These are phyloP conservation scores for Eutrema japonicum DNA, from an alignment of 345 rosid genomes.

Conservation along the genomic window DNA sequence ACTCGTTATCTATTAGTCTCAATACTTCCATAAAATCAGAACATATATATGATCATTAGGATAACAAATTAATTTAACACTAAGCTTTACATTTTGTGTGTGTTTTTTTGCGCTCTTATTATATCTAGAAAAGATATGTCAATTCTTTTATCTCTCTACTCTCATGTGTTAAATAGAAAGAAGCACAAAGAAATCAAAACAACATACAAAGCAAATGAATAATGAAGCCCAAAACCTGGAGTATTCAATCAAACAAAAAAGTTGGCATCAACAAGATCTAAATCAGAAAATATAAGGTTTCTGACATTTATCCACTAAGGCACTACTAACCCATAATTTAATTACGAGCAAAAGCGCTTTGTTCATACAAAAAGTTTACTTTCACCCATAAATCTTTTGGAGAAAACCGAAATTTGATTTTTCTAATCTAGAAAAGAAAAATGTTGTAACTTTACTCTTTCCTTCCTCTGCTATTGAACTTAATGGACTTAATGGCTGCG, in stretches of 20 bases:
- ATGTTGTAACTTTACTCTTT: conserved; percentile 38
- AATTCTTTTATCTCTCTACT: not conserved
- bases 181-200: not conserved
- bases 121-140: not conserved
- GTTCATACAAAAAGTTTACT: conserved; percentile 20
- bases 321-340: conserved; percentile 26
- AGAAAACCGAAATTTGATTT: not conserved
- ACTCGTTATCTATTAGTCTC: not conserved
- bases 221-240: not conserved
- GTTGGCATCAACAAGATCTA: not conserved
- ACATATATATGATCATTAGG: not conserved
- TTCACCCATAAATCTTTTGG: conserved; percentile 15
- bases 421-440: conserved; percentile 6
- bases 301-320: conserved; percentile 39
- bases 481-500: conserved; percentile 22
- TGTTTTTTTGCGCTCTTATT: not conserved
- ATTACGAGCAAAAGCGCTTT: conserved; percentile 29
- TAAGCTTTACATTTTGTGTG: not conserved
- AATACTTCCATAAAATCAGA: not conserved
- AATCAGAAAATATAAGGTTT: conserved; percentile 21
- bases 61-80: not conserved
- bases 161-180: not conserved
- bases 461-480: conserved; percentile 8
- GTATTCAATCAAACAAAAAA: not conserved
- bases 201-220: not conserved